Evolutionary conservation across 1,139 yeast species (phyloP).

Genomic region (Scheffersomyces segobiensis): DNA sequence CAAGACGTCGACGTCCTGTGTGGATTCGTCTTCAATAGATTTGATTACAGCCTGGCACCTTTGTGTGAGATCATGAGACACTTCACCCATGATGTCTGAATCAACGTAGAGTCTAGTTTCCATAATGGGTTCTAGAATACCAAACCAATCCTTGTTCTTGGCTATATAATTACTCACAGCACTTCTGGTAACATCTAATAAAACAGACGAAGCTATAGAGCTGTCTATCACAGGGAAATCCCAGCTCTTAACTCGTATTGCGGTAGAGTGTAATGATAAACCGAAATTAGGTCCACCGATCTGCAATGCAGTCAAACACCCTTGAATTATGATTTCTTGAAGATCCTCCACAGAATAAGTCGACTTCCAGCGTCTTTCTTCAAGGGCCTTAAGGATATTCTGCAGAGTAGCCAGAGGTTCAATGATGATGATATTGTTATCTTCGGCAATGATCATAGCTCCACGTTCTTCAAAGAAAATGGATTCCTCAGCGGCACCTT

Average conservation of each 20-base stretch:
- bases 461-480: conserved; percentile 40
- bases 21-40: conserved; percentile 59
- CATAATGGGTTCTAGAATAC: conserved; percentile 87
- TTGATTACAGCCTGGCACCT: conserved; percentile 70
- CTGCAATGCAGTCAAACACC: conserved; percentile 71
- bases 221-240: conserved; percentile 55
- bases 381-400: conserved; percentile 25
- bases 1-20: conserved; percentile 38
- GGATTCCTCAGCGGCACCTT: conserved; percentile 41
- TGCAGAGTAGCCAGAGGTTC: conserved; percentile 30
- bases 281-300: conserved; percentile 72
- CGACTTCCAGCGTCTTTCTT: conserved; percentile 53
- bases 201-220: conserved; percentile 21
- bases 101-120: conserved; percentile 65
- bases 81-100: conserved; percentile 77
- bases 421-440: conserved; percentile 38
- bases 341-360: conserved; percentile 49
- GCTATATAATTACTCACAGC: conserved; percentile 39
- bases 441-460: conserved; percentile 33
- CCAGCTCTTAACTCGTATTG: conserved; percentile 53
- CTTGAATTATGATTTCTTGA: conserved; percentile 55
- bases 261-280: conserved; percentile 64
- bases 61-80: conserved; percentile 72
- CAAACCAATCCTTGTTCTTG: conserved; percentile 30
- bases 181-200: conserved; percentile 34